Percentiles rank a stretch among this genome's conserved stretches.
Evolutionary conservation across 148 eudicot genomes (phyloP).

Genomic region (Rhododendron simsii): DNA sequence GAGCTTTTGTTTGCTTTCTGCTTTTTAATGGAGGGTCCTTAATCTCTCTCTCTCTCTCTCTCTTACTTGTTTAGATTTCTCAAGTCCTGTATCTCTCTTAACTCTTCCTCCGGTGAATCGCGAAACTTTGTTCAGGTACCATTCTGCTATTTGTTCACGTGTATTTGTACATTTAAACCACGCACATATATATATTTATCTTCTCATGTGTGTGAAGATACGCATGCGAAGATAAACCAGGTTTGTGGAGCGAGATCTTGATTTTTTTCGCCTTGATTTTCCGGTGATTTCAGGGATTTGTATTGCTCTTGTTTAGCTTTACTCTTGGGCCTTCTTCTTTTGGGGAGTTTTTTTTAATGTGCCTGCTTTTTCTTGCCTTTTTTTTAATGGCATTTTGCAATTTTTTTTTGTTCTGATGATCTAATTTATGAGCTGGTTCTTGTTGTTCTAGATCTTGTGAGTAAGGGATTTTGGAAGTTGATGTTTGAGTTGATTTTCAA

Average conservation of each 20-base stretch:
- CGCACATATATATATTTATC: not conserved
- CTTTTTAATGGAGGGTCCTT: conserved; percentile 60
- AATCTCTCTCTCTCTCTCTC: conserved; percentile 33
- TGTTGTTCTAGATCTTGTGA: conserved; percentile 8
- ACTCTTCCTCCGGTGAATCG: conserved; percentile 1
- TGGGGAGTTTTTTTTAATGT: not conserved
- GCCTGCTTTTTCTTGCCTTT: not conserved
- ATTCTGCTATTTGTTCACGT: not conserved
- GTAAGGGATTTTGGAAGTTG: not conserved
- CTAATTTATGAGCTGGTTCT: not conserved
- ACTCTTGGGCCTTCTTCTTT: not conserved
- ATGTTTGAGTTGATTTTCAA: not conserved
- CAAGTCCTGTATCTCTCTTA: not conserved
- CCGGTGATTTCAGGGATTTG: not conserved
- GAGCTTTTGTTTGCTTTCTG: conserved; percentile 39
- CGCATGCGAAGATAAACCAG: not conserved
- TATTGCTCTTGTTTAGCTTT: not conserved
- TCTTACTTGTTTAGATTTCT: conserved; percentile 5
- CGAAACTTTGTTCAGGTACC: conserved; percentile 1
- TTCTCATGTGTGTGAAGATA: too few species aligned
- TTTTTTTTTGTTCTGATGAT: not conserved
- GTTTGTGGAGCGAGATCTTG: conserved; percentile 13
- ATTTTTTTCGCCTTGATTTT: not conserved
- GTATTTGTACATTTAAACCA: too few species aligned
- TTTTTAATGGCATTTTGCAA: not conserved